Conservation (phyloP, 2,329 filamentous ascomycete species). For the Ophiostoma sp. region DNA sequence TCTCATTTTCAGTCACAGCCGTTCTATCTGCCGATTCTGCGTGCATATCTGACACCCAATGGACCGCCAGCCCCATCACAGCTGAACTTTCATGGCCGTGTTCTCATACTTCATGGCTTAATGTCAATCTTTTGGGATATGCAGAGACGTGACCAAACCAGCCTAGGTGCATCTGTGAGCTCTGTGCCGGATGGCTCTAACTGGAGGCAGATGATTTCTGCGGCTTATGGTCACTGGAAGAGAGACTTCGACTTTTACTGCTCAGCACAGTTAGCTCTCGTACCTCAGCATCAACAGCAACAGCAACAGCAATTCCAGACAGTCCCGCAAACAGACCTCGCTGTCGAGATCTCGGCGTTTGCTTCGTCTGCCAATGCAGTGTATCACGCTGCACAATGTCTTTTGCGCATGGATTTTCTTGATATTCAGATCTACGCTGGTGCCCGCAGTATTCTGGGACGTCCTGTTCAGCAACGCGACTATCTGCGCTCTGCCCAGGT, state of each 20-base stretch:
- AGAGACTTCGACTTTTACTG: conserved; percentile 24
- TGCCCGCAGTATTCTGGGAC: conserved; percentile 25
- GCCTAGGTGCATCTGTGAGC: conserved; percentile 17
- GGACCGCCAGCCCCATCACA: neutral
- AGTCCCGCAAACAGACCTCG: neutral
- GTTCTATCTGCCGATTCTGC: conserved; percentile 16
- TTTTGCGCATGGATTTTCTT: conserved; percentile 25
- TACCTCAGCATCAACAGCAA: neutral
- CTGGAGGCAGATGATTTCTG: conserved; percentile 21
- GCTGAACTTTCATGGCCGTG: conserved; percentile 16
- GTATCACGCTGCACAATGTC: conserved; percentile 24
- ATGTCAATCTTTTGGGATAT: conserved; percentile 27
- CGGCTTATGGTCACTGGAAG: conserved; percentile 24
- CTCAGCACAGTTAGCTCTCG: neutral
- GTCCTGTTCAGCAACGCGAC: conserved; percentile 25
- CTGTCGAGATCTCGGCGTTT: conserved; percentile 19
- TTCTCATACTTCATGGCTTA: conserved; percentile 27
- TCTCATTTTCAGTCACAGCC: conserved; percentile 6
- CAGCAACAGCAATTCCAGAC: neutral
- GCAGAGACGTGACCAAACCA: conserved; percentile 27
- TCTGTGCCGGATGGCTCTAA: neutral
- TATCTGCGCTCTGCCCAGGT: conserved; percentile 25
- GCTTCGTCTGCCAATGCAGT: conserved; percentile 21
- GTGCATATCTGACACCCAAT: conserved; percentile 12
- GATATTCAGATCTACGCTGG: conserved; percentile 29